Evolutionary conservation across 257 asterid genomes (phyloP), one percentile per base, ranked within the genome.

Genomic region (Solanum sitiens): DNA sequence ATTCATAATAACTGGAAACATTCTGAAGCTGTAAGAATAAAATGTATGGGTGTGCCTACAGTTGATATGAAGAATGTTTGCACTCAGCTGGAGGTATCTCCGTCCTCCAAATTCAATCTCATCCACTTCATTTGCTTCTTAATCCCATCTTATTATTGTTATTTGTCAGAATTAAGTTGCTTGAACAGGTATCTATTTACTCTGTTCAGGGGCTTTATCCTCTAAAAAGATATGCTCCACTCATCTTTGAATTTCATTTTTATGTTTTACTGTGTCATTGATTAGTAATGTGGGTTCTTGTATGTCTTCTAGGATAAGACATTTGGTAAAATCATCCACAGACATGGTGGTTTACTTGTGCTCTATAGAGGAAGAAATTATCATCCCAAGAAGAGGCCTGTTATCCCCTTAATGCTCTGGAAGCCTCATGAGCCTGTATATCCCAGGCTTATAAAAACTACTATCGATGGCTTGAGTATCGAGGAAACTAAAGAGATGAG

Each of bases 21-120:
- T 40, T 89, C 95, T 4, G 98, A 97, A 89, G 98, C 98, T 76
- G 96, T 94, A 70, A 92, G 99, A 93, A 95, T 97, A 86, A 97
- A 95, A 94, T 97, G 99, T 87, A 92, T 97, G 98, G 99, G 99
- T 7, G 98, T 95, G 63, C 98, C 99, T 50, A 97, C 99, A 47
- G 95, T 95, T 80, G 96, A 95, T 88, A 97, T 97, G 99, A 95
- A 94, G 89, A 95, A 97, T 73, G 82, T 97, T 74, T 95, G 99
- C 92, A 32, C 86, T 67, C 98, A 95, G 83, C 89, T 97, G 93
- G 99, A 97, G 99, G 99, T 95, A 94, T 16, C 87, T 27, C 71
- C 82, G 47, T 77, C 85, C 71, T 86, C 74, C 87, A 47, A 80
- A 80, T 30, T 21, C 45, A 56, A 73, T 77, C 32, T 27, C n/a